Conservation (phyloP, 305 asterid species). For the Lippia alba region DNA sequence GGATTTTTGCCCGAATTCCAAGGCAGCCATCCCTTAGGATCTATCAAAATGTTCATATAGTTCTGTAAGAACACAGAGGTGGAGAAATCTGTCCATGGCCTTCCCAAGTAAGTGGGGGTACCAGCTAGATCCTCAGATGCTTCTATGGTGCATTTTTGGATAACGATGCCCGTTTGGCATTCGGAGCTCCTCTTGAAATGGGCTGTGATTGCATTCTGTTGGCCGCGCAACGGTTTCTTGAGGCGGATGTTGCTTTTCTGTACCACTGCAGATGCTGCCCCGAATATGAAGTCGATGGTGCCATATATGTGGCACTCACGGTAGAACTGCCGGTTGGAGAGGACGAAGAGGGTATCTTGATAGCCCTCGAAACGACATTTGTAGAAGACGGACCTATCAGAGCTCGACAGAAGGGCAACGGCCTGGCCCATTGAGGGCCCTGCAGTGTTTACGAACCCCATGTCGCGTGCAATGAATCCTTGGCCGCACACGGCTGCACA, state of each 20-base stretch:
- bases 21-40: slow-evolving; percentile 29
- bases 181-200: neutral
- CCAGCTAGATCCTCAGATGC: slow-evolving; percentile 3
- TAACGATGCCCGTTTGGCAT: slow-evolving; percentile 11
- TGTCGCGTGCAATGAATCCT: slow-evolving; percentile 31
- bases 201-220: slow-evolving; percentile 8
- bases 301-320: slow-evolving; percentile 28
- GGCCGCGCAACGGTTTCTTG: slow-evolving; percentile 1
- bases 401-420: slow-evolving; percentile 10
- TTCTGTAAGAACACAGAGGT: slow-evolving; percentile 22
- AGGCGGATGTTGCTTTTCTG: slow-evolving; percentile 15
- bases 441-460: slow-evolving; percentile 29
- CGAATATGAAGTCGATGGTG: slow-evolving; percentile 30
- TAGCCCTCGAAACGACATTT: slow-evolving; percentile 23
- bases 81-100: slow-evolving; percentile 30
- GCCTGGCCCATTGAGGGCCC: slow-evolving; percentile 16
- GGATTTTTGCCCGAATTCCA: neutral
- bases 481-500: slow-evolving; percentile 7
- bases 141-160: slow-evolving; percentile 1
- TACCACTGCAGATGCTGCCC: slow-evolving; percentile 11
- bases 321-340: slow-evolving; percentile 18
- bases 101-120: slow-evolving; percentile 8
- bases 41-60: neutral
- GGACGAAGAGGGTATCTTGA: slow-evolving; percentile 26
- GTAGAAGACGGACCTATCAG: slow-evolving; percentile 28